Evolutionary conservation across 495 filamentous ascomycete genomes (phyloP), one percentile per base, ranked within the genome.

Genomic region (Beverwykella pulmonaria): DNA sequence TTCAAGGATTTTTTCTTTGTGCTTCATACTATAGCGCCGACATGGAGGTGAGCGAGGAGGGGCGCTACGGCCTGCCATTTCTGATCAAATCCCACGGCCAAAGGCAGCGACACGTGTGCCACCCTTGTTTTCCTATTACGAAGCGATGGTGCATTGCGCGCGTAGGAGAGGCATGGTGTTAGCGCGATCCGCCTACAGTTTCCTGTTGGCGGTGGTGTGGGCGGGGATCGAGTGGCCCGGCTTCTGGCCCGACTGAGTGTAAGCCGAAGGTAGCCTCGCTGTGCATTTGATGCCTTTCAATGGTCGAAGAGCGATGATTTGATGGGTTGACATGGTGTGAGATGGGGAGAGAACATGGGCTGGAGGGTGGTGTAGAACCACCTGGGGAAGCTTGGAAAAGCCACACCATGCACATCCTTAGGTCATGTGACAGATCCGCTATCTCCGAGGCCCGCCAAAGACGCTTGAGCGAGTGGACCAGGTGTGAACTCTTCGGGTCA

Each of bases 241-340:
- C 47, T 9, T 22, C 34, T 22, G 27, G 46, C 22, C 10, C 22
- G 29, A 29, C 32, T 29, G 2, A 17, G 46, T 19, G 17, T 44
- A 39, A 67, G 63, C 63, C 63, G 63, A 60, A 32, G 47, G 39
- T 67, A 61, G 63, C 63, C 63, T 60, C 29, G 41, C 44, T 15
- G 10, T 48, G 62, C 53, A n/a, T 19, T 23, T n/a, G 2, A 30
- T 44, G 20, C 9, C 15, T 30, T 23, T 23, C 29, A 3, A 30
- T 44, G 20, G 26, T 15, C 19, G 30, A 26, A 5, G 7, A n/a
- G 10, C 3, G 47, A 22, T 7, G 34, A 15, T 48, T 12, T 29
- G 32, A 20, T 19, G 23, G 41, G 57, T 12, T 60, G 41, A 60
- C 8, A 44, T 19, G 23, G 15, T 60, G 32, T 44, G 39, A 34